Evolutionary conservation across 1,139 yeast species (phyloP), one percentile per base, ranked within the genome.

Genomic region (Suhomyces bribrorum): DNA sequence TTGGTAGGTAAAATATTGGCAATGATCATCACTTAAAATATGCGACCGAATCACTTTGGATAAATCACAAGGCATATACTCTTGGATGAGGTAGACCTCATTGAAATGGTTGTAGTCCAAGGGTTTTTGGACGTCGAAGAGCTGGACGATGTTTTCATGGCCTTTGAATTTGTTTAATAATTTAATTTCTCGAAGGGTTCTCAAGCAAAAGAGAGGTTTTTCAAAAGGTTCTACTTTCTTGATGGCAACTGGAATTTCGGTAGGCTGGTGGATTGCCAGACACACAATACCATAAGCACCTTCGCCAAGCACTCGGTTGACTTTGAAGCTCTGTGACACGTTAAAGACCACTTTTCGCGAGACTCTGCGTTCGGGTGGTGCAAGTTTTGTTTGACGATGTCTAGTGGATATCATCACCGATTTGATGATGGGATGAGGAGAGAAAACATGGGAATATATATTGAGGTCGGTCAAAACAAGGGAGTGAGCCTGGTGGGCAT

Each of bases 1-100:
- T 68, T 92, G 98, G 64, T 94, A 92, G 1, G 75, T 68, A 50
- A 83, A 82, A 54, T 81, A 83, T 52, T 82, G 86, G 38, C 81
- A 75, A 49, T 83, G 89, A 47, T 80, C 83, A 52, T 81, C 85
- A 29, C 77, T 69, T 29, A 83, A 62, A 28, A 57, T 61, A 46
- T 77, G 81, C 1, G 78, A 64, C 22, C 70, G 59, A 29, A 83
- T 81, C 6, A 82, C 79, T 40, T 75, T 66, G 48, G 79, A 81
- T 31, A 83, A 59, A 57, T 83, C 89, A 1, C 83, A 76, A 39
- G 83, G 85, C 87, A 83, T 81, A 46, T 77, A 68, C 53, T 83
- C 90, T 54, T 83, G 86, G 32, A 83, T 79, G 29, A 83, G 58
- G 52, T 83, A 83, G 2, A 83, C 86, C 45, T 83, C 89, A 39